A percentile compares a stretch with the other conserved stretches of the same genome.
Evolutionary conservation across 257 asterid genomes (phyloP).

Genomic region (Ocimum tenuiflorum): DNA sequence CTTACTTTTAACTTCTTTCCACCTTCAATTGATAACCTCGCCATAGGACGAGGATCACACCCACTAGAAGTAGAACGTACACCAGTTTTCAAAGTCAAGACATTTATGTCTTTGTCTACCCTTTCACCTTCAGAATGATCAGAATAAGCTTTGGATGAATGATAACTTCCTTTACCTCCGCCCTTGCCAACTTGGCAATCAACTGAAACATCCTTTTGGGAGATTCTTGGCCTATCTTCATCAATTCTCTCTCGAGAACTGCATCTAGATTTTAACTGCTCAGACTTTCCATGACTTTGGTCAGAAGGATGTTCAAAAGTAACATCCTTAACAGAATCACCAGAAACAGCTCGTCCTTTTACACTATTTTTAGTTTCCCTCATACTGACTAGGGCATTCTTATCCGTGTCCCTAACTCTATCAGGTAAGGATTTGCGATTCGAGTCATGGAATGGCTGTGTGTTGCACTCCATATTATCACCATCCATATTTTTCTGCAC

Average conservation of each 20-base stretch:
- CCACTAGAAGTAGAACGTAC: constrained; percentile 27
- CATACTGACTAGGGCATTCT: constrained; percentile 31
- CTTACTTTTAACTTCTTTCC: constrained; percentile 41
- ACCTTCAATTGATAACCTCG: constrained; percentile 35
- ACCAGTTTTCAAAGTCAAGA: constrained; percentile 24
- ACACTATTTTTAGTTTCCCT: constrained; percentile 32
- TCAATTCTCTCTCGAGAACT: constrained; percentile 31
- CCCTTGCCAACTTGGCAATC: constrained; percentile 28
- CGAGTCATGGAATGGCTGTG: constrained; percentile 26
- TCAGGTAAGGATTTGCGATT: constrained; percentile 28
- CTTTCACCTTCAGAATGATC: constrained; percentile 35
- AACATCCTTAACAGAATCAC: constrained; percentile 26
- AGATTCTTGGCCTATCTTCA: constrained; percentile 21
- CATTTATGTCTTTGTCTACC: constrained; percentile 25
- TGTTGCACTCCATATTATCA: constrained; percentile 31
- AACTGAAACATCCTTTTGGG: constrained; percentile 30
- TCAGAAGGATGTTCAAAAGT: constrained; percentile 25
- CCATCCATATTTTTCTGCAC: constrained; percentile 30
- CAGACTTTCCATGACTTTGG: constrained; percentile 27
- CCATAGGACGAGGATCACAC: constrained; percentile 21
- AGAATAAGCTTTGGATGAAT: constrained; percentile 24
- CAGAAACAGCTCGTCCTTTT: constrained; percentile 29
- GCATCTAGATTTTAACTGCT: constrained; percentile 28
- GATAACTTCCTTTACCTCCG: constrained; percentile 23
- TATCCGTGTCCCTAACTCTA: constrained; percentile 24